Evolutionary conservation across 2,329 filamentous ascomycete species (phyloP).

Genomic region (Fusarium incarnatum): DNA sequence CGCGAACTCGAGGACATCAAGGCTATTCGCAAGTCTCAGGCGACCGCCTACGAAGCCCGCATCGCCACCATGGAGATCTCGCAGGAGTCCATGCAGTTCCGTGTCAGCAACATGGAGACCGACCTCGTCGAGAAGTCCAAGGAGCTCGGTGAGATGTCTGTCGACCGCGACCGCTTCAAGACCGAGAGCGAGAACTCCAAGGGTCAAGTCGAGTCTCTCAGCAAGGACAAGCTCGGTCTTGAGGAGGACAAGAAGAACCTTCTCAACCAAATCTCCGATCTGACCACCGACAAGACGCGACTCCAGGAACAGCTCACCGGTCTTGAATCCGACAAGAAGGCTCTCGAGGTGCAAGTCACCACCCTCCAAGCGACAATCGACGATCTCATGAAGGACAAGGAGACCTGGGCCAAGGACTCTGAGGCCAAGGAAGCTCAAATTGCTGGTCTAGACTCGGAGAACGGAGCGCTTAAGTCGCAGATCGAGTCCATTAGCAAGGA

Average conservation of each 20-base stretch:
- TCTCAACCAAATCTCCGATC: conserved; percentile 32
- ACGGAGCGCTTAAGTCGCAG: conserved; percentile 41
- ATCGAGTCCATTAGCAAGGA: conserved; percentile 43
- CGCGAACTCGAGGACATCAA: conserved; percentile 43
- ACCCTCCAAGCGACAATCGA: conserved; percentile 40
- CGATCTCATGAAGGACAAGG: conserved; percentile 39
- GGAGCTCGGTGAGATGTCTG: conserved; percentile 42
- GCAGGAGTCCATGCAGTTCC: conserved; percentile 45
- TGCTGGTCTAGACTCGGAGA: conserved; percentile 38
- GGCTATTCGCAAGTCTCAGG: conserved; percentile 43
- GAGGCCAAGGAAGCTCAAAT: conserved; percentile 43
- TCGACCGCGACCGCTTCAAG: conserved; percentile 41
- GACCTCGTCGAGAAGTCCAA: conserved; percentile 43
- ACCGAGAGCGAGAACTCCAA: conserved; percentile 34
- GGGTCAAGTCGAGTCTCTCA: conserved; percentile 36
- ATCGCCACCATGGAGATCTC: conserved; percentile 46
- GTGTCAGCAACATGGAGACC: conserved; percentile 39
- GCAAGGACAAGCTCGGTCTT: conserved; percentile 37
- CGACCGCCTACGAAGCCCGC: conserved; percentile 43
- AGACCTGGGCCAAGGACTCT: conserved; percentile 37
- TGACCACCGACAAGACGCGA: conserved; percentile 32
- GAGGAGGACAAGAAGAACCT: conserved; percentile 43
- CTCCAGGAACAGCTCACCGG: conserved; percentile 37
- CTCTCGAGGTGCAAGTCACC: conserved; percentile 36
- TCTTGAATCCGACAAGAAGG: conserved; percentile 41